A percentile compares a stretch with the other conserved stretches of the same genome.
These are phyloP conservation scores for Cucurbitaria berberidis DNA, from an alignment of 2,329 filamentous ascomycete species.

Conservation along the genomic window DNA sequence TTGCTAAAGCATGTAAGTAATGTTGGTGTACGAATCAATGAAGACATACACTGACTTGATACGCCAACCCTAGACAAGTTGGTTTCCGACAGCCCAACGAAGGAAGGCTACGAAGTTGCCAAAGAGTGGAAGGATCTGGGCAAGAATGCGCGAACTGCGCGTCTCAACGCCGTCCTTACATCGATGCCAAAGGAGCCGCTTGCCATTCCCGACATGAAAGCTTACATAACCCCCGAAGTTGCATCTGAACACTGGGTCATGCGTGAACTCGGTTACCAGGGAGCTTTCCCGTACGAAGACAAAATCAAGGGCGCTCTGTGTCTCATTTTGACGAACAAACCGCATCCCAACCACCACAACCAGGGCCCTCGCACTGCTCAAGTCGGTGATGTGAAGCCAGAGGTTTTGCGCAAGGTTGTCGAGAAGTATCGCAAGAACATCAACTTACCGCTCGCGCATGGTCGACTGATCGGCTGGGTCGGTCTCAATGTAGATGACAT, in stretches of 20 bases:
- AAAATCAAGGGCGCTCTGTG: background rate
- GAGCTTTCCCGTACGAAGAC: conserved; percentile 1
- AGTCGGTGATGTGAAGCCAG: background rate
- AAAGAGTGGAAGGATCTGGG: background rate
- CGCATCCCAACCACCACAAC: background rate
- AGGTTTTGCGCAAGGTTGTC: background rate
- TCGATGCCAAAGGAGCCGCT: background rate
- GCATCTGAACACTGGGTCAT: conserved; percentile 8
- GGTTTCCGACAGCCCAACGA: background rate
- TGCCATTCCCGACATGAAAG: background rate
- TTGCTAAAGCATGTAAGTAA: conserved; percentile 7
- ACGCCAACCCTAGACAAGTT: no score
- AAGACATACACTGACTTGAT: no score
- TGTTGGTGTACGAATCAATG: background rate
- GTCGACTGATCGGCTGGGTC: background rate
- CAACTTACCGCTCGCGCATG: background rate
- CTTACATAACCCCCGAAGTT: conserved; percentile 2
- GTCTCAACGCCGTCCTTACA: background rate
- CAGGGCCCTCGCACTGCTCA: background rate
- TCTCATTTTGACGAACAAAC: background rate
- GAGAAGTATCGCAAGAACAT: background rate
- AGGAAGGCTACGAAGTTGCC: background rate
- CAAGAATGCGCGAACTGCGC: background rate
- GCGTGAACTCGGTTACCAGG: conserved; percentile 3
- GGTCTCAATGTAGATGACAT: background rate